Evolutionary conservation across 345 rosid genomes (phyloP), one percentile per base, ranked within the genome.

Genomic region (Hibiscus mutabilis): DNA sequence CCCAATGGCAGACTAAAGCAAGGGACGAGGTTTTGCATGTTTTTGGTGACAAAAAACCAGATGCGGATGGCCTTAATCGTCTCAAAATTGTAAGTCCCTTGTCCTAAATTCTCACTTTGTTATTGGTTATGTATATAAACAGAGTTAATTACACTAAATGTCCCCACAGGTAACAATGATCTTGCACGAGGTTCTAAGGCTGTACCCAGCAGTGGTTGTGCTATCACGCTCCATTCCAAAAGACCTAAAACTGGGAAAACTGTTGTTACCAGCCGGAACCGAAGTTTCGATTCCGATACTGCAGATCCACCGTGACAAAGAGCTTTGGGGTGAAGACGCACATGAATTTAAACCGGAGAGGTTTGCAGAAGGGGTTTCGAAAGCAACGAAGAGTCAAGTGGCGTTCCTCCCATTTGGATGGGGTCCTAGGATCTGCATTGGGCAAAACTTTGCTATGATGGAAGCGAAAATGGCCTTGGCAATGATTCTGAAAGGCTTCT

Each of bases 281-380:
- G 51, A 69, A 15, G 5, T 75, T 19, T 16, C 0, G 12, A 4
- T 86, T 27, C 84, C 84, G 4, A 12, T 62, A 0, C 11, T 84
- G 4, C 16, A 73, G 1, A 24, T 83, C 18, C 87, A 86, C 42
- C 81, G 76, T 0, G 85, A 83, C 46, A 55, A 47, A 4, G 51
- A 73, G 19, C 44, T 55, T n/a, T 84, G 84, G 84, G 83, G 85
- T 1, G 70, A 81, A 0, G 83, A 84, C 68, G 85, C 77, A 25
- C 22, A 35, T 15, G 75, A 77, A 29, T 81, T 84, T 51, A 81
- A 61, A 5, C 82, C 83, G 0, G 76, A 81, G 13, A 75, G 87
- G 19, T 84, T 84, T 47, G n/a, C 75, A 0, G 80, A 77, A 27
- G 87, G 87, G 60, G 6, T 81, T 68, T 77, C 83, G 0, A 84